Evolutionary conservation across 108 stramenopile genomes (phyloP), one percentile per base, ranked within the genome.

Genomic region (Tribonema minus): DNA sequence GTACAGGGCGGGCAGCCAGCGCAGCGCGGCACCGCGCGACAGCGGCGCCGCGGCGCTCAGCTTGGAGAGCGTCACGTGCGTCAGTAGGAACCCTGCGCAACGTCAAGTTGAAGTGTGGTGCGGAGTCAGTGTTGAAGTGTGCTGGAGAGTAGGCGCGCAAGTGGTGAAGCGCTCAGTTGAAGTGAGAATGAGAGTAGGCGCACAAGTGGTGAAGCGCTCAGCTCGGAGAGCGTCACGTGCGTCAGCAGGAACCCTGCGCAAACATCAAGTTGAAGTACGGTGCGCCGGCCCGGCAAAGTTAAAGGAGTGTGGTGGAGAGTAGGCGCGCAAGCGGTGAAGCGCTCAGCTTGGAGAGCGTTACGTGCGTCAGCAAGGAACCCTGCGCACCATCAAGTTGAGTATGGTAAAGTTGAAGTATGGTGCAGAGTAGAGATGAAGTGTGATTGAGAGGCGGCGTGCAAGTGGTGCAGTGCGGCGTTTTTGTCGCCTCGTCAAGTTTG

Each of bases 241-340:
- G 70, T 39, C 33, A 70, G 69, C 2, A 84, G 69, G 37, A 84
- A 83, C 59, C 83, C 83, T 1, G 82, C 80, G n/a, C n/a, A n/a
- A n/a, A n/a, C n/a, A n/a, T n/a, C n/a, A n/a, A n/a, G n/a, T n/a
- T n/a, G n/a, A n/a, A n/a, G n/a, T n/a, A n/a, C n/a, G n/a, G n/a
- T n/a, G n/a, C n/a, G n/a, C n/a, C n/a, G n/a, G n/a, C n/a, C n/a
- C n/a, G n/a, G n/a, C n/a, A n/a, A n/a, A n/a, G n/a, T n/a, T n/a
- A n/a, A n/a, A n/a, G n/a, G n/a, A n/a, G 83, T 15, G 83, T 84
- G 26, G 83, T 76, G 3, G 82, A 82, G 3, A 84, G 41, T 54
- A 72, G 83, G 15, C 83, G 82, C 32, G 71, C 60, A 0, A 84
- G 23, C 35, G 68, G 33, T 9, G 82, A 28, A 1, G 79, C 20